Conservation (phyloP, 129 eudicot genomes). For the Pittosporum tobira region DNA sequence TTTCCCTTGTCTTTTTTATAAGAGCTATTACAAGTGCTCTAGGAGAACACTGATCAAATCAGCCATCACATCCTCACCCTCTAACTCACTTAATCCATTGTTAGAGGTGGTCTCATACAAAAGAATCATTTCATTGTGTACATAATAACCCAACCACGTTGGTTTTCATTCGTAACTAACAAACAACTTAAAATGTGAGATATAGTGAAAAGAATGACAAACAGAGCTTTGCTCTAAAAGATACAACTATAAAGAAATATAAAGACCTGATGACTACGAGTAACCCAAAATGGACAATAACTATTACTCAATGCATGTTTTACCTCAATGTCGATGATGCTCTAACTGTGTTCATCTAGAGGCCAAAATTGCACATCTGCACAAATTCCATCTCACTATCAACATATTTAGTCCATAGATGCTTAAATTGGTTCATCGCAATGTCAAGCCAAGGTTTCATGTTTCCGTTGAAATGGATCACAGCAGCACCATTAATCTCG, state of each 20-base stretch:
- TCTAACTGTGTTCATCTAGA: slow-evolving; percentile 32
- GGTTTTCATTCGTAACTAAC: slow-evolving; percentile 20
- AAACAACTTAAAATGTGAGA: slow-evolving; percentile 8
- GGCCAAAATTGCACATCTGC: slow-evolving; percentile 90
- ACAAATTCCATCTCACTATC: slow-evolving; percentile 61
- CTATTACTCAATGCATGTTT: slow-evolving; percentile 10
- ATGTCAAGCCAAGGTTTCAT: slow-evolving; percentile 99
- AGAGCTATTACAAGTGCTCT: background rate
- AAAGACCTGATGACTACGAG: slow-evolving; percentile 4
- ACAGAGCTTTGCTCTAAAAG: slow-evolving; percentile 32
- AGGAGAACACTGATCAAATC: background rate
- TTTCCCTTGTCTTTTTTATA: too few relatives aligned
- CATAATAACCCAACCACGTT: slow-evolving; percentile 9
- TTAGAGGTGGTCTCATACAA: slow-evolving; percentile 9
- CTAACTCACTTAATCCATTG: slow-evolving; percentile 12
- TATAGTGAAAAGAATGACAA: slow-evolving; percentile 23
- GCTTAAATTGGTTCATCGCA: slow-evolving; percentile 78
- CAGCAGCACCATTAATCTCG: slow-evolving; percentile 61
- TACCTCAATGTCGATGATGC: slow-evolving; percentile 15
- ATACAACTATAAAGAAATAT: slow-evolving; percentile 14
- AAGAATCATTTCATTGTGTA: slow-evolving; percentile 24
- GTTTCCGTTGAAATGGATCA: slow-evolving; percentile 79
- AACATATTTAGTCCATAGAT: slow-evolving; percentile 85
- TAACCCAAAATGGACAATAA: slow-evolving; percentile 20
- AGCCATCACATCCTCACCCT: slow-evolving; percentile 1